A percentile compares a stretch with the other conserved stretches of the same genome.
These are phyloP conservation scores for Albugo candida DNA, from an alignment of 352 stramenopile genomes.

Conservation along the genomic window DNA sequence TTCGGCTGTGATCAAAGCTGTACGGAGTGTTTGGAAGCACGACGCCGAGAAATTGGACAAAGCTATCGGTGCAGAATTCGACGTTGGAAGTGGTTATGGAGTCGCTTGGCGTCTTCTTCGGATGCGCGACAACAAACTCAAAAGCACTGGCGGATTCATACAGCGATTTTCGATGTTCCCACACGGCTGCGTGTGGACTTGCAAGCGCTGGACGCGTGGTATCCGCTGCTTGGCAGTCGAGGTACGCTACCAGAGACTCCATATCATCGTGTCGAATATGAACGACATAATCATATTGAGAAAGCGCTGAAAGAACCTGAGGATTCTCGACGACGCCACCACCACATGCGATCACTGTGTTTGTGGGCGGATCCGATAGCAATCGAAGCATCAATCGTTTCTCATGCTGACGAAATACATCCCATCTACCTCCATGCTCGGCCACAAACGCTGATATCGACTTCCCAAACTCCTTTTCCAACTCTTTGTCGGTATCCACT, in stretches of 20 bases:
- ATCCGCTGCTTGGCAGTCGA: conserved; percentile 20
- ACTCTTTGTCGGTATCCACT: conserved; percentile 59
- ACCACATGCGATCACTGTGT: conserved; percentile 67
- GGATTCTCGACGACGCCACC: conserved; percentile 65
- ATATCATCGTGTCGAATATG: conserved; percentile 37
- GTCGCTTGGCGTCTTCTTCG: too few relatives aligned
- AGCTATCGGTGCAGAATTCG: conserved; percentile 18
- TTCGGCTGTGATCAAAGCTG: conserved; percentile 28
- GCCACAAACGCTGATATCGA: conserved; percentile 52
- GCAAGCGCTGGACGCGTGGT: conserved; percentile 30
- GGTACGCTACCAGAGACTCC: conserved; percentile 42
- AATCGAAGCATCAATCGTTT: conserved; percentile 35
- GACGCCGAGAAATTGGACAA: conserved; percentile 43
- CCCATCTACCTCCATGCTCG: conserved; percentile 36
- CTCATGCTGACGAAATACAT: conserved; percentile 53
- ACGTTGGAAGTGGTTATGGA: background rate
- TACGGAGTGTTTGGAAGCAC: conserved; percentile 22
- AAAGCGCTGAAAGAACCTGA: conserved; percentile 33
- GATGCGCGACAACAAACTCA: conserved; percentile 35
- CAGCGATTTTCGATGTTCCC: conserved; percentile 28
- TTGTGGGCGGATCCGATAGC: conserved; percentile 26
- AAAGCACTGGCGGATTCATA: conserved; percentile 30
- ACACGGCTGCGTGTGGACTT: conserved; percentile 36
- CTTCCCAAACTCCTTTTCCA: conserved; percentile 44
- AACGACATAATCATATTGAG: conserved; percentile 45